Evolutionary conservation across 495 filamentous ascomycete genomes (phyloP).

Genomic region (Talaromyces stipitatus): DNA sequence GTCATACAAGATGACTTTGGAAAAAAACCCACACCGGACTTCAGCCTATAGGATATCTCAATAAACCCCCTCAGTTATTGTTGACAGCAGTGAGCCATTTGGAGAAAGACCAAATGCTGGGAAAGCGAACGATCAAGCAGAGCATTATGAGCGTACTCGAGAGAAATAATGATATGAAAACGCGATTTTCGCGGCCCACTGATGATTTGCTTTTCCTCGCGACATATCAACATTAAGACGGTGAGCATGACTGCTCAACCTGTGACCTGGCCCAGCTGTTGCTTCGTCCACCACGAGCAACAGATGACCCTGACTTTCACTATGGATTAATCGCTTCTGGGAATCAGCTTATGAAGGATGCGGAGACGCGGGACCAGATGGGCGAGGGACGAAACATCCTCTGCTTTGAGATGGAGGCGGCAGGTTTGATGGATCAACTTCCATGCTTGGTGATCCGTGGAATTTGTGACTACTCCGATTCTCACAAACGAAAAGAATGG

Average conservation of each 20-base stretch:
- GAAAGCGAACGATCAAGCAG: constrained; percentile 7
- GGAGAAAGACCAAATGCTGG: constrained; percentile 8
- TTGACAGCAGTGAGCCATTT: constrained; percentile 18
- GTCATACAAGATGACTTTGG: constrained; percentile 37
- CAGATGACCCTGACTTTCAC: constrained; percentile 13
- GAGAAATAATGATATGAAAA: constrained; percentile 10
- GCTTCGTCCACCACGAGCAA: not conserved
- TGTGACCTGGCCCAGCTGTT: constrained; percentile 10
- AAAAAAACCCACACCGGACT: constrained; percentile 20
- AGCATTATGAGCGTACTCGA: constrained; percentile 8
- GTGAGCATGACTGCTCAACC: constrained; percentile 6
- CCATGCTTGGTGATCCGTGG: constrained; percentile 18
- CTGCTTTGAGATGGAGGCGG: constrained; percentile 26
- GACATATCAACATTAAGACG: constrained; percentile 13
- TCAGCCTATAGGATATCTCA: constrained; percentile 22
- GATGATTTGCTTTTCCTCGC: constrained; percentile 17
- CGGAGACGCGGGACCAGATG: constrained; percentile 17
- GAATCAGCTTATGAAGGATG: constrained; percentile 27
- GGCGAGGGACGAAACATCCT: constrained; percentile 10
- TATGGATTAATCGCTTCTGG: constrained; percentile 28
- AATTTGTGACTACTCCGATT: constrained; percentile 22
- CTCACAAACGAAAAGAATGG: constrained; percentile 21
- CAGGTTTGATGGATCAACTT: constrained; percentile 22
- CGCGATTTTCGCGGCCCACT: constrained; percentile 10
- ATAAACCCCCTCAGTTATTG: constrained; percentile 18